phyloP scores from a whole-genome alignment of 257 asterid species.

The Solanum corneliomulleri region DNA sequence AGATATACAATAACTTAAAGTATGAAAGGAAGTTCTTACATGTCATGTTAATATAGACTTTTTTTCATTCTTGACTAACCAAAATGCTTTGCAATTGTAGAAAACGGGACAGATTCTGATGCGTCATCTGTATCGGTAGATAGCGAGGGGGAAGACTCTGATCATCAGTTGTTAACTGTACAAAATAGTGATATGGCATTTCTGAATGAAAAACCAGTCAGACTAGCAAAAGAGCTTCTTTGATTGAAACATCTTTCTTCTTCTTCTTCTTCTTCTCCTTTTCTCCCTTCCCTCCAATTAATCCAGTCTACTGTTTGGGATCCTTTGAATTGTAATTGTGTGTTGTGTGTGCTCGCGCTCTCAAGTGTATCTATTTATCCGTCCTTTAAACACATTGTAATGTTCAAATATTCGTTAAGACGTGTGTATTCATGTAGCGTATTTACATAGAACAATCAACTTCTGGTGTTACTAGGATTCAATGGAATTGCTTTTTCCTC shows the following conservation, averaged over 20 bases:
- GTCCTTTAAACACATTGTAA: neutral
- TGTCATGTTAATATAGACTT: neutral
- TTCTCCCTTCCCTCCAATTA: neutral
- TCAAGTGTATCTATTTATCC: neutral
- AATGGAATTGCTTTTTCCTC: neutral
- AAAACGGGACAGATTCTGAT: slow-evolving; percentile 37
- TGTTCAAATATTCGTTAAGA: neutral
- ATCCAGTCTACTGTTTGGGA: neutral
- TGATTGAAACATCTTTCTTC: slow-evolving; percentile 11
- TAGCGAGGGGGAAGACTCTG: slow-evolving; percentile 47
- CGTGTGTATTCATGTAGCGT: neutral
- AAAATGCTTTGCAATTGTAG: slow-evolving; percentile 15
- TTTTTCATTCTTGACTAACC: neutral
- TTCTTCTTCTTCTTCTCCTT: neutral
- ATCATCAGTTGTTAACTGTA: slow-evolving; percentile 56
- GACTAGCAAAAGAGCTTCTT: slow-evolving; percentile 56
- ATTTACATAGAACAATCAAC: neutral
- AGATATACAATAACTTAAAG: neutral
- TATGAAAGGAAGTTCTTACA: neutral
- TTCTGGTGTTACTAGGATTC: neutral
- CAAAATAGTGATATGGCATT: slow-evolving; percentile 59
- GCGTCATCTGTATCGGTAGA: slow-evolving; percentile 35
- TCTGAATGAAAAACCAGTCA: slow-evolving; percentile 69
- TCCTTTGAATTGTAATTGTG: neutral
- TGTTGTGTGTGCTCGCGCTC: neutral